Evolutionary conservation across 1,284 basidiomycete species (phyloP), one percentile per base, ranked within the genome.

Genomic region (Ustanciosporium gigantosporum): DNA sequence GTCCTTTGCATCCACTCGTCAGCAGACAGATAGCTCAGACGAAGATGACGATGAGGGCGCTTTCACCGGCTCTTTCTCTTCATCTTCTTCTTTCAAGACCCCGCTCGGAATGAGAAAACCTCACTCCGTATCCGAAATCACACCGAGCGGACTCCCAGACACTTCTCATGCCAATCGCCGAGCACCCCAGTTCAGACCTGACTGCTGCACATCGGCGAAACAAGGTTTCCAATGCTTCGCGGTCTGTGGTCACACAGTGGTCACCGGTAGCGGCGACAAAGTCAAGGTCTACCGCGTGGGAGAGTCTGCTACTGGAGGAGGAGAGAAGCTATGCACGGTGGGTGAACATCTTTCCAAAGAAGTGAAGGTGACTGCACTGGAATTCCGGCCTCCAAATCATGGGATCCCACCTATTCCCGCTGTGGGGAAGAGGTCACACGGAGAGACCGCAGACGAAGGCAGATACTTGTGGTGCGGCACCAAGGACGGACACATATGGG

Each of bases 401-500:
- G 35, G 46, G 4, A 25, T 52, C 8, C 36, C 36, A 3, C 61
- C 61, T 0, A 39, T 43, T 14, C 36, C 61, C 7, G 41, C 45
- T 0, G 44, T 44, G 4, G 61, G 56, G 3, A 38, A 31, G 23
- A 42, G 51, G 11, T 36, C 51, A 19, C 56, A 65, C 34, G 56
- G 47, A 16, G 61, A 65, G 41, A 59, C 61, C 6, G 51, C 56
- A 0, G 61, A 65, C 15, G 57, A 67, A 21, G 73, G 70, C 3
- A 45, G 70, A 14, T 71, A 62, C 32, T 52, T 74, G 3, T 77
- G 74, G 74, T 73, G 70, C 34, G 74, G 71, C 0, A 74, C 71
- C 13, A 59, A 58, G 14, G 56, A 66, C 17, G 74, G 74, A 6
- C 56, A 65, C 21, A 41, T 77, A 5, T 70, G 66, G 43, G 73